Evolutionary conservation across 345 rosid genomes (phyloP).

Genomic region (Camelina sativa): DNA sequence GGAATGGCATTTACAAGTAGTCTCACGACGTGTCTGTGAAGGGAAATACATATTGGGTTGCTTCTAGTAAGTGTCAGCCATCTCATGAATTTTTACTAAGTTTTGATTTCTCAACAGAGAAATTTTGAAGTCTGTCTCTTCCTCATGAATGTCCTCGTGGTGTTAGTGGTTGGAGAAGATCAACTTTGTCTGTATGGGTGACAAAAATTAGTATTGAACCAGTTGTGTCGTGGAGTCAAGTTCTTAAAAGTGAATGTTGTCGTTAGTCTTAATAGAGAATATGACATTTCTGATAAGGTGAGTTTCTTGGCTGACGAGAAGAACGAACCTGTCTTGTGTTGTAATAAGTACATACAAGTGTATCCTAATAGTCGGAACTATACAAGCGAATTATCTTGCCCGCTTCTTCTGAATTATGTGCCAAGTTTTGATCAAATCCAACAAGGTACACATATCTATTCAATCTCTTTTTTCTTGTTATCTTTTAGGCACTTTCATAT

Average conservation of each 20-base stretch:
- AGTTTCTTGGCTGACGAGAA: neutral
- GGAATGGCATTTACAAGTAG: neutral
- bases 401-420: neutral
- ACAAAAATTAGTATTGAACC: neutral
- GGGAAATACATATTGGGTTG: conserved; percentile 7
- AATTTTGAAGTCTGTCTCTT: neutral
- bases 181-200: neutral
- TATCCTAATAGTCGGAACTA: too few relatives aligned
- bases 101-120: conserved; percentile 6
- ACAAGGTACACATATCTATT: neutral
- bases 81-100: neutral
- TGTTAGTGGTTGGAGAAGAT: conserved; percentile 1
- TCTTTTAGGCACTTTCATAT: too few relatives aligned
- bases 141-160: neutral
- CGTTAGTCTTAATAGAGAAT: too few relatives aligned
- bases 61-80: neutral
- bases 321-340: neutral
- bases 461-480: too few relatives aligned
- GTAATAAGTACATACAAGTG: too few relatives aligned
- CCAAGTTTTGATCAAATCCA: neutral
- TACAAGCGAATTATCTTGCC: neutral
- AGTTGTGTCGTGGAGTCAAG: neutral
- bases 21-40: neutral
- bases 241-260: rapidly evolving
- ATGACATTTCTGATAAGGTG: neutral